These are phyloP conservation scores for Brassica cretica DNA, from an alignment of 345 rosid species.

Conservation along the genomic window DNA sequence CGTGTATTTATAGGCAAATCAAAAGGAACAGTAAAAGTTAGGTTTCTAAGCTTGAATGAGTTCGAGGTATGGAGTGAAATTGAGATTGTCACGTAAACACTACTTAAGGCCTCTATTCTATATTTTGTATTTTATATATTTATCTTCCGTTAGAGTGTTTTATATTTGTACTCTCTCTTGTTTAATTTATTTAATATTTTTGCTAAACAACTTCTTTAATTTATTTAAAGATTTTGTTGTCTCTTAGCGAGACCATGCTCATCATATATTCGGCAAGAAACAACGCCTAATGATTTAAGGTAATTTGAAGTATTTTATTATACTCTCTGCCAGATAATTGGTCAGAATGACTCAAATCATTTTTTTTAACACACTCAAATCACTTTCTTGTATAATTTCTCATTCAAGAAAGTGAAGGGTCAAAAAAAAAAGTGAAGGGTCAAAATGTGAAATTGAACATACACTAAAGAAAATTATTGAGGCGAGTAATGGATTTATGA, in stretches of 20 bases:
- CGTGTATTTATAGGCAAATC: slow-evolving; percentile 41
- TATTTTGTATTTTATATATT: neutral
- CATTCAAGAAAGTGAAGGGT: neutral
- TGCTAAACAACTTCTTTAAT: neutral
- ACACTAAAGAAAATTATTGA: neutral
- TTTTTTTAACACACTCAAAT: neutral
- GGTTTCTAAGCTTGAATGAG: slow-evolving; percentile 35
- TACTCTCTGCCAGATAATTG: neutral
- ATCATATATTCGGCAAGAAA: slow-evolving; percentile 39
- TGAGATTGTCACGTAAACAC: slow-evolving; percentile 44
- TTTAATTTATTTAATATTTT: slow-evolving; percentile 3
- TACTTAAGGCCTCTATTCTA: neutral
- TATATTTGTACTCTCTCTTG: slow-evolving; percentile 7
- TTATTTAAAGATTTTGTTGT: slow-evolving; percentile 13
- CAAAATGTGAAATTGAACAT: slow-evolving; percentile 3
- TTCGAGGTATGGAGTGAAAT: slow-evolving; percentile 41
- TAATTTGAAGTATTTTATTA: neutral
- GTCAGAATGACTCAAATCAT: slow-evolving; percentile 9
- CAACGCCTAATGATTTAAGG: slow-evolving; percentile 39
- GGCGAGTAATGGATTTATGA: neutral
- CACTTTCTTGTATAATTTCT: neutral
- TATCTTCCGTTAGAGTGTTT: slow-evolving; percentile 12
- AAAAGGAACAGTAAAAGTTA: slow-evolving; percentile 19
- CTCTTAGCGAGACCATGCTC: slow-evolving; percentile 32
- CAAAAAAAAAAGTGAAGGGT: neutral